Evolutionary conservation across 2,329 filamentous ascomycete species (phyloP).

Genomic region (Fusarium sp.): DNA sequence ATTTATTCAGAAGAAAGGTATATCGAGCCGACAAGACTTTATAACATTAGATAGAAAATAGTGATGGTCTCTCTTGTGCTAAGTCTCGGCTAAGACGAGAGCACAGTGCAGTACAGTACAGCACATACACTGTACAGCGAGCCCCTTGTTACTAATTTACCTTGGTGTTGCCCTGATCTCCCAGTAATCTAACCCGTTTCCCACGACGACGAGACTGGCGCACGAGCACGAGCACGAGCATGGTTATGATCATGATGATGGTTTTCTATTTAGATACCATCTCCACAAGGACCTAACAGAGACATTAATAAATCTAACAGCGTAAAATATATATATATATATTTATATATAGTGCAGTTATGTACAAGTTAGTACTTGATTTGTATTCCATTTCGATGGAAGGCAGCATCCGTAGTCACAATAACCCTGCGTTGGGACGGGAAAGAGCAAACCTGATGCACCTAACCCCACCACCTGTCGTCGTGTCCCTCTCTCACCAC

Average conservation of each 20-base stretch:
- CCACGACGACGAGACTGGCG: conserved; percentile 8
- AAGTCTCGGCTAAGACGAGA: conserved; percentile 18
- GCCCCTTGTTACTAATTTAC: conserved; percentile 5
- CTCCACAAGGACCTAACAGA: neutral
- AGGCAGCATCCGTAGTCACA: neutral
- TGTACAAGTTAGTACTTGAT: neutral
- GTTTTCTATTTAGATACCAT: neutral
- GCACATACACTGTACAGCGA: neutral
- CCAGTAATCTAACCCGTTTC: conserved; percentile 9
- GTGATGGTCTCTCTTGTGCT: neutral
- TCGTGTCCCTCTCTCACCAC: conserved; percentile 40
- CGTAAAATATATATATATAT: neutral
- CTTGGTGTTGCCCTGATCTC: conserved; percentile 16
- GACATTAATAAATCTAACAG: neutral
- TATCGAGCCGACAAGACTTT: neutral
- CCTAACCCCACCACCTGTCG: conserved; percentile 38
- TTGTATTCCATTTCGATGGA: conserved; percentile 13
- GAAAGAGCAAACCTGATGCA: neutral
- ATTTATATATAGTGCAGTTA: neutral
- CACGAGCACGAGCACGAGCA: neutral
- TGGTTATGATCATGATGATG: neutral
- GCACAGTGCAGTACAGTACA: neutral
- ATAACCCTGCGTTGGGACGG: neutral
- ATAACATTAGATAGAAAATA: neutral
- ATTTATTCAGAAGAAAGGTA: neutral